Percentiles rank a stretch among this genome's conserved stretches.
Conservation (phyloP, 2,329 filamentous ascomycete species). For the Claviceps africana region DNA sequence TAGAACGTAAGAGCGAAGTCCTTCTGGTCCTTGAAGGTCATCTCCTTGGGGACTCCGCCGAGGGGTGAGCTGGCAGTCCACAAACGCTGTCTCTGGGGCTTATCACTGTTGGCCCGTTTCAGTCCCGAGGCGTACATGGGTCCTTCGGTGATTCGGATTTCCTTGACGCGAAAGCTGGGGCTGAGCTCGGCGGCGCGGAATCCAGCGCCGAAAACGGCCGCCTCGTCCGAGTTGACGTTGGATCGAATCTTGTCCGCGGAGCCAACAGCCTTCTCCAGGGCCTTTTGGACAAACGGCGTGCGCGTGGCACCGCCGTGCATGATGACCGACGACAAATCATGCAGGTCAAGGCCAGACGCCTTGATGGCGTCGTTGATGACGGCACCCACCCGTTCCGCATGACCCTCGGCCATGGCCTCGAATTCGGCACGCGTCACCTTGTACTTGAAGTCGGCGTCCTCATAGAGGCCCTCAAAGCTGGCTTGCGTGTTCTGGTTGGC, state of each 20-base stretch:
- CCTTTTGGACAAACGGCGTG: conserved; percentile 87
- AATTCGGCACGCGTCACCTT: conserved; percentile 71
- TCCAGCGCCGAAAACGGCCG: conserved; percentile 87
- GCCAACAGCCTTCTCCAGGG: conserved; percentile 63
- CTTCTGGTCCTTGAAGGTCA: conserved; percentile 67
- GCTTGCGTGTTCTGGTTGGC: conserved; percentile 73
- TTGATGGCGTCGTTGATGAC: conserved; percentile 64
- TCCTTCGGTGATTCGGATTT: conserved; percentile 73
- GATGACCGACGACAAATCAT: conserved; percentile 77
- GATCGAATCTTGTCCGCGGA: conserved; percentile 67
- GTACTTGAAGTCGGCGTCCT: conserved; percentile 88
- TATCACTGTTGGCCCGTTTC: conserved; percentile 55
- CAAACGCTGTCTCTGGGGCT: conserved; percentile 65
- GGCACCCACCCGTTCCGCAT: conserved; percentile 52
- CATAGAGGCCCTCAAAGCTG: conserved; percentile 78
- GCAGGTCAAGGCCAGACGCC: conserved; percentile 55
- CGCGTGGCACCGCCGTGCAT: conserved; percentile 81
- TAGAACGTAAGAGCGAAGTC: conserved; percentile 73
- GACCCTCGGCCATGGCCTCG: conserved; percentile 58
- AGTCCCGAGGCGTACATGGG: conserved; percentile 61
- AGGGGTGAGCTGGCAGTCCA: conserved; percentile 67
- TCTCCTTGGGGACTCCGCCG: conserved; percentile 64
- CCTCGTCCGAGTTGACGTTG: conserved; percentile 95
- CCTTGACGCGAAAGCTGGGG: conserved; percentile 94
- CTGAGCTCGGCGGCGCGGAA: conserved; percentile 89